Base-by-base conservation (phyloP, 1,284 basidiomycete genomes). In the Rhodotorula sp. region DNA sequence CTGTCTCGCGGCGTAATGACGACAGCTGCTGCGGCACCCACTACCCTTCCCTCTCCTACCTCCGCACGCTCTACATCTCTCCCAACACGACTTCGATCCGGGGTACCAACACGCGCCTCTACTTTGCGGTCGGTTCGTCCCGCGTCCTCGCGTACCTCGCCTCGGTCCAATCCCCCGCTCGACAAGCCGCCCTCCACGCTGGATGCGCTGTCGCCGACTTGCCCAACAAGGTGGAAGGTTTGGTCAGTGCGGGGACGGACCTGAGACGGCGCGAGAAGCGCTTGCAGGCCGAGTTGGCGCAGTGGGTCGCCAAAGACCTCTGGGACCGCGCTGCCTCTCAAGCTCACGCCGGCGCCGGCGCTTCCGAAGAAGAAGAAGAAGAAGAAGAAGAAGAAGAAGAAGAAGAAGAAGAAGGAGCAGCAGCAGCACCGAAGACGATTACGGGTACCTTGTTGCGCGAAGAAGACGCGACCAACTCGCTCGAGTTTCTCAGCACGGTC, bases 21-120 rank as follows among this genome's bases (percentile, higher is more conserved):
- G 34, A 34, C 77, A 90, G 90, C 68, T 95, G 92, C 81, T 94
- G 92, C 76, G 92, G 92, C 14, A 94, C 92, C 8, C 92, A 94
- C 81, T 84, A 87, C 59, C 89, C 90, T 7, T 86, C 85, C 3
- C 70, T 79, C 21, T 67, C 79, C 2, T 71, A 71, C 68, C 83
- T 91, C 18, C 68, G 68, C 45, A 87, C 89, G 74, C 84, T 91
- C 21, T 89, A 90, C 77, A 68, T 80, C 57, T 82, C 90, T 49
- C 91, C 90, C 79, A 80, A 90, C 57, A 81, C 90, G 19, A 82
- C 83, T 0, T 70, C 79, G 0, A 78, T 81, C 23, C 86, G 88
- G 10, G 85, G 86, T 14, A 79, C 76, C 6, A 77, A 67, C 88
- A 87, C 16, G 85, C 87, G 91, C 21, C 84, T 94, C 6, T 90